phyloP scores from a whole-genome alignment of 306 rosid species.

The Vicia sativa region DNA sequence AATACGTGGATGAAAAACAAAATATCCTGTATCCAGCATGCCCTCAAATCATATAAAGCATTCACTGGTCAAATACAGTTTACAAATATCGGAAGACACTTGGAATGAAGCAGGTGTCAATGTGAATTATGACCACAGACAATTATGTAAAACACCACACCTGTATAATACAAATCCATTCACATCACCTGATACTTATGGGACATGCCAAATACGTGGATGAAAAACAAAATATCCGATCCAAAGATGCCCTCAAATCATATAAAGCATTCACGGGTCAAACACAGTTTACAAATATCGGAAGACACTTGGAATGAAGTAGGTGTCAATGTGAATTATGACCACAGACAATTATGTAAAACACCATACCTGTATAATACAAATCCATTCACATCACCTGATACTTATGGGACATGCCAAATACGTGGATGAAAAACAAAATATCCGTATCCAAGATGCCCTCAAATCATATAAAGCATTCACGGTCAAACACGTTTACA shows the following conservation, averaged over 20 bases:
- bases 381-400: too few species aligned
- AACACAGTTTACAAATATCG: constrained; percentile 1
- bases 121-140: constrained; percentile 28
- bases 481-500: too few species aligned
- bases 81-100: background rate
- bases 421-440: too few species aligned
- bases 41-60: background rate
- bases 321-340: constrained; percentile 13
- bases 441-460: too few species aligned
- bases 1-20: background rate
- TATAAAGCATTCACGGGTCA: background rate
- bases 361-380: too few species aligned
- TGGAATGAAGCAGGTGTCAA: constrained; percentile 10
- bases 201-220: background rate
- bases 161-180: constrained; percentile 33
- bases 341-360: constrained; percentile 27
- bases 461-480: too few species aligned
- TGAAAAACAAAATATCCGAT: background rate
- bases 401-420: too few species aligned
- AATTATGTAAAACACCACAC: constrained; percentile 15
- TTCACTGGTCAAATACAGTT: constrained; percentile 3
- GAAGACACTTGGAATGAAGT: constrained; percentile 3
- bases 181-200: constrained; percentile 44
- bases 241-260: background rate
- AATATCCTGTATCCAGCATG: background rate